These are phyloP conservation scores for Sclerotinia minor DNA, from an alignment of 2,329 filamentous ascomycete species.

Conservation along the genomic window DNA sequence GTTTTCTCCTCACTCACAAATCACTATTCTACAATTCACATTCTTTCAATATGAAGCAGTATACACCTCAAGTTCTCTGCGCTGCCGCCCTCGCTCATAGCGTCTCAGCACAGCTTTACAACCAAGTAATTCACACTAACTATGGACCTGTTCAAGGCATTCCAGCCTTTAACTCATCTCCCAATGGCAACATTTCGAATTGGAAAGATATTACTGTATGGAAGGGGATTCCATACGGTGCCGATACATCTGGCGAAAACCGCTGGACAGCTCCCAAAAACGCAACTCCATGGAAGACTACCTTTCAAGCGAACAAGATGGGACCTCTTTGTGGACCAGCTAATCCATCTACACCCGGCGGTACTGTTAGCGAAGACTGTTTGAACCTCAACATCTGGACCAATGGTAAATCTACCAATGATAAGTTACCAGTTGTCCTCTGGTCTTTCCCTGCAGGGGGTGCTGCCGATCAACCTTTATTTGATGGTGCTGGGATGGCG, in stretches of 20 bases:
- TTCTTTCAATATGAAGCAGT: slow-evolving; percentile 5
- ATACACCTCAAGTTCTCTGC: slow-evolving; percentile 5
- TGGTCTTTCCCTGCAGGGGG: slow-evolving; percentile 34
- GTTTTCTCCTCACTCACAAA: not conserved
- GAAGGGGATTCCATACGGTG: slow-evolving; percentile 30
- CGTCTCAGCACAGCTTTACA: slow-evolving; percentile 25
- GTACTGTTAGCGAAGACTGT: slow-evolving; percentile 45
- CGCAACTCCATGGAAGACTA: slow-evolving; percentile 31
- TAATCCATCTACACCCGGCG: slow-evolving; percentile 28
- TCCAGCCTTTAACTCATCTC: slow-evolving; percentile 27
- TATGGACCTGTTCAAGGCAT: slow-evolving; percentile 28
- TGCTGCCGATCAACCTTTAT: slow-evolving; percentile 29
- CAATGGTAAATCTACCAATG: slow-evolving; percentile 27
- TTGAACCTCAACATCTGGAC: slow-evolving; percentile 49
- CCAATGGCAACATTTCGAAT: slow-evolving; percentile 23
- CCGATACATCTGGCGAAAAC: slow-evolving; percentile 46
- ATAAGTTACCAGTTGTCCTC: slow-evolving; percentile 41
- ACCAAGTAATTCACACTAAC: slow-evolving; percentile 25
- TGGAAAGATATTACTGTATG: slow-evolving; percentile 36
- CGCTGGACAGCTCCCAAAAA: slow-evolving; percentile 42
- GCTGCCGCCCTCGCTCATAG: slow-evolving; percentile 3
- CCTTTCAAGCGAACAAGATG: slow-evolving; percentile 36
- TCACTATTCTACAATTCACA: not conserved
- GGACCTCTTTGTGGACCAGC: slow-evolving; percentile 39
- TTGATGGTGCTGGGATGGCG: slow-evolving; percentile 34